Evolutionary conservation across 2,329 filamentous ascomycete genomes (phyloP).

Genomic region (Diaporthe sp.): DNA sequence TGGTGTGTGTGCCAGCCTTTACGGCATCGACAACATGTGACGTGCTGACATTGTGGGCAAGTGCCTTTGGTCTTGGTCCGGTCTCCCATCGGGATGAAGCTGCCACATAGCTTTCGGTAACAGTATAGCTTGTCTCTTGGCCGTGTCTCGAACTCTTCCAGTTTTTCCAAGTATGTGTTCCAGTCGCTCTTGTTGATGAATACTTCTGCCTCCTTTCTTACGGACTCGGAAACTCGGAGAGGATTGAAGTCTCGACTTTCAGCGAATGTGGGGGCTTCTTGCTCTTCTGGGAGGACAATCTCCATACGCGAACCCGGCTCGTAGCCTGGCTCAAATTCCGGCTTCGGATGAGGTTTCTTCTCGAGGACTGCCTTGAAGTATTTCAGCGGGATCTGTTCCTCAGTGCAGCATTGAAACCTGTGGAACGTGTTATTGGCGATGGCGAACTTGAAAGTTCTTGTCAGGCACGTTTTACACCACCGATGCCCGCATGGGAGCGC

Average conservation of each 20-base stretch:
- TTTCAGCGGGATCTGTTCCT: slow-evolving; percentile 4
- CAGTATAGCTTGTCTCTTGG: slow-evolving; percentile 28
- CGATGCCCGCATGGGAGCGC: slow-evolving; percentile 27
- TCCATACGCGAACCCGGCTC: slow-evolving; percentile 18
- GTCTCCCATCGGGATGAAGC: slow-evolving; percentile 5
- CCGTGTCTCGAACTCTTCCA: slow-evolving; percentile 22
- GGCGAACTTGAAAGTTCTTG: slow-evolving; percentile 29
- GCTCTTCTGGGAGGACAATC: neutral
- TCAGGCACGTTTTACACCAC: slow-evolving; percentile 26
- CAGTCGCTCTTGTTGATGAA: slow-evolving; percentile 16
- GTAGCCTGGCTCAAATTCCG: slow-evolving; percentile 17
- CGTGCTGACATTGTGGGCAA: neutral
- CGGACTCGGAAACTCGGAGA: slow-evolving; percentile 16
- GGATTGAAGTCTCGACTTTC: slow-evolving; percentile 25
- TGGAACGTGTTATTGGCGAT: slow-evolving; percentile 20
- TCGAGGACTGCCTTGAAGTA: neutral
- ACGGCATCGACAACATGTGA: slow-evolving; percentile 28
- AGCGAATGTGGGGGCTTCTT: neutral
- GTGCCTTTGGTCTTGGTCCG: neutral
- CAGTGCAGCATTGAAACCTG: slow-evolving; percentile 26
- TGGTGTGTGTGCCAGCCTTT: slow-evolving; percentile 13
- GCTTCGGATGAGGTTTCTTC: slow-evolving; percentile 15
- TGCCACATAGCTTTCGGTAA: slow-evolving; percentile 13
- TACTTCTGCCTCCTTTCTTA: slow-evolving; percentile 3
- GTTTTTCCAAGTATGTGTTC: neutral